Evolutionary conservation across 2,329 filamentous ascomycete species (phyloP).

Genomic region (Simplicillium aogashimaense): DNA sequence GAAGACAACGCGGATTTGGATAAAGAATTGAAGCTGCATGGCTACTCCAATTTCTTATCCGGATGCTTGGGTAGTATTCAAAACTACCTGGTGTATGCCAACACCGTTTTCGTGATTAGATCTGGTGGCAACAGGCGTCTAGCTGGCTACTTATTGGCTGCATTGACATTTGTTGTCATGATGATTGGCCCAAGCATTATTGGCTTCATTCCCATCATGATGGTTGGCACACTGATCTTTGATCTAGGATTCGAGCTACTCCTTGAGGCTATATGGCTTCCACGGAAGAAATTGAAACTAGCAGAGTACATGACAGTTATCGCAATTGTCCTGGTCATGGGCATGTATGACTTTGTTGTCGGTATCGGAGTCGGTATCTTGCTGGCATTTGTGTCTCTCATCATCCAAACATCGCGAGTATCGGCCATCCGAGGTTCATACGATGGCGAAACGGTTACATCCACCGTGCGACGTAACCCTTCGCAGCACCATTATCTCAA

Average conservation of each 20-base stretch:
- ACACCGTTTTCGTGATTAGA: slow-evolving; percentile 92
- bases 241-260: slow-evolving; percentile 88
- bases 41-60: slow-evolving; percentile 84
- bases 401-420: slow-evolving; percentile 82
- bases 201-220: slow-evolving; percentile 91
- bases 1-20: slow-evolving; percentile 91
- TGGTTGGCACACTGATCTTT: slow-evolving; percentile 92
- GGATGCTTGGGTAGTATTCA: slow-evolving; percentile 81
- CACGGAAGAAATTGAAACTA: slow-evolving; percentile 75
- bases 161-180: slow-evolving; percentile 72
- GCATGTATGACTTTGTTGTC: slow-evolving; percentile 89
- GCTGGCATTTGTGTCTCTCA: slow-evolving; percentile 81
- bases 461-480: slow-evolving; percentile 84
- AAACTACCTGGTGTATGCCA: slow-evolving; percentile 96
- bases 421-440: slow-evolving; percentile 87
- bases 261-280: slow-evolving; percentile 78
- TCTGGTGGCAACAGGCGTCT: slow-evolving; percentile 82
- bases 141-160: slow-evolving; percentile 76
- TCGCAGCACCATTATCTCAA: slow-evolving; percentile 80
- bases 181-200: slow-evolving; percentile 79
- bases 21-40: slow-evolving; percentile 83
- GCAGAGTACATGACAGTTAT: slow-evolving; percentile 87
- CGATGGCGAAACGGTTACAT: slow-evolving; percentile 78
- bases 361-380: slow-evolving; percentile 89
- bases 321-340: slow-evolving; percentile 90